Conservation (phyloP, 768 basidiomycete genomes). For the Boletus vermiculosoides region DNA sequence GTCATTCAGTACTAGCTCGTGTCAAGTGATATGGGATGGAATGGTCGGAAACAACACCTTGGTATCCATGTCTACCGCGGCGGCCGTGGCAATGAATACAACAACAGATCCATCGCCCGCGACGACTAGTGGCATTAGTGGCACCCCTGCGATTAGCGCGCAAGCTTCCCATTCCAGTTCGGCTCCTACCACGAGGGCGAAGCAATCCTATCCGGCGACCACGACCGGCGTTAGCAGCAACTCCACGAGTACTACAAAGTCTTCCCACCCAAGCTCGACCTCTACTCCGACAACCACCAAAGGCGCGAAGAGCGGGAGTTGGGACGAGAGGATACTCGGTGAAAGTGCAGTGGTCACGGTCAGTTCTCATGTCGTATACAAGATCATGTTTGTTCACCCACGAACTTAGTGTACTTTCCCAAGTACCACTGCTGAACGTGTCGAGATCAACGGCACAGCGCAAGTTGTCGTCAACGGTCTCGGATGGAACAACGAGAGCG, state of each 20-base stretch:
- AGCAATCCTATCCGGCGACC: not conserved
- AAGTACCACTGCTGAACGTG: not conserved
- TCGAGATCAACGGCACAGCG: too few relatives aligned
- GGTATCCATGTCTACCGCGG: not conserved
- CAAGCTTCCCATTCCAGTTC: not conserved
- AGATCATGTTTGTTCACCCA: not conserved
- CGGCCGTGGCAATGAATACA: not conserved
- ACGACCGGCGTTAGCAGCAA: not conserved
- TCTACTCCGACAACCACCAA: not conserved
- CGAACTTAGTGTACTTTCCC: slow-evolving; percentile 3
- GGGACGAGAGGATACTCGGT: not conserved
- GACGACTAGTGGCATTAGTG: not conserved
- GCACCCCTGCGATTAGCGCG: not conserved
- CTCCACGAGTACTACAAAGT: not conserved
- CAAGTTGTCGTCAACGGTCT: slow-evolving; percentile 36
- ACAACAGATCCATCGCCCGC: not conserved
- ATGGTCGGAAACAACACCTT: slow-evolving; percentile 16
- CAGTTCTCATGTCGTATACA: not conserved
- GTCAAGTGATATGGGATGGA: slow-evolving; percentile 17
- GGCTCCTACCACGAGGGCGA: not conserved
- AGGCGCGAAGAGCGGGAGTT: not conserved
- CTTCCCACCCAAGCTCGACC: not conserved
- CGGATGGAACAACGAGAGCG: slow-evolving; percentile 33
- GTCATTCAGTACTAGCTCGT: too few relatives aligned
- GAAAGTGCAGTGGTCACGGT: slow-evolving; percentile 2